A percentile compares a stretch with the other conserved stretches of the same genome.
phyloP scores from a whole-genome alignment of 139 green algal genomes.

The Nannochloris sp. region DNA sequence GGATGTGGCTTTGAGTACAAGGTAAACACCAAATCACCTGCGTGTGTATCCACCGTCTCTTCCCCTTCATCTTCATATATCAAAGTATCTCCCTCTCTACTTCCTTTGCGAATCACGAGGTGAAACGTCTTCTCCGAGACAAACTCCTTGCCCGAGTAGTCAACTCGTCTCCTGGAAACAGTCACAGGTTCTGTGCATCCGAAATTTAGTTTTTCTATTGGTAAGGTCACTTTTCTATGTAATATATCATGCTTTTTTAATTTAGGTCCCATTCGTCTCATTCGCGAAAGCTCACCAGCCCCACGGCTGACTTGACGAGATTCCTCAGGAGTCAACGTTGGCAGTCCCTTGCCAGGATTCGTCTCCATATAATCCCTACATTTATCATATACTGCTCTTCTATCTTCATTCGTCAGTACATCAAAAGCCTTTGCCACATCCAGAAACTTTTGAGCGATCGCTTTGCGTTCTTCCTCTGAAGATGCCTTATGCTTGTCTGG shows the following conservation, averaged over 20 bases:
- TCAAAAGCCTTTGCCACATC: slow-evolving; percentile 32
- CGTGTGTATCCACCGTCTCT: slow-evolving; percentile 26
- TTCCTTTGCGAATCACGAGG: slow-evolving; percentile 21
- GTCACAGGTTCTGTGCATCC: slow-evolving; percentile 20
- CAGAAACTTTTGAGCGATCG: slow-evolving; percentile 30
- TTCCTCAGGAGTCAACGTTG: slow-evolving; percentile 21
- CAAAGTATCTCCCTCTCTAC: slow-evolving; percentile 18
- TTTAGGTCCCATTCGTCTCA: slow-evolving; percentile 26
- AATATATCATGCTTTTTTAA: slow-evolving; percentile 20
- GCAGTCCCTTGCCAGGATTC: slow-evolving; percentile 26
- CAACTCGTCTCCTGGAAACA: slow-evolving; percentile 15
- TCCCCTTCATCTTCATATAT: slow-evolving; percentile 28
- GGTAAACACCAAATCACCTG: too few relatives aligned
- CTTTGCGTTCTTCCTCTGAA: slow-evolving; percentile 24
- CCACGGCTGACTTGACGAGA: slow-evolving; percentile 17
- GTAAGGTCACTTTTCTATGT: slow-evolving; percentile 17
- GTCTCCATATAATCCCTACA: slow-evolving; percentile 17
- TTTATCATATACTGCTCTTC: slow-evolving; percentile 37
- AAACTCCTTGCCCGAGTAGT: slow-evolving; percentile 7
- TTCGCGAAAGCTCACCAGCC: slow-evolving; percentile 17
- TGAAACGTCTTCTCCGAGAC: slow-evolving; percentile 15
- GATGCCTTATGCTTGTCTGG: slow-evolving; percentile 42
- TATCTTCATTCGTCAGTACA: slow-evolving; percentile 13
- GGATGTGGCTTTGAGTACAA: too few relatives aligned
- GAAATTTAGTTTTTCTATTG: slow-evolving; percentile 20